Percentiles rank a stretch among this genome's conserved stretches.
These are phyloP conservation scores for Ophiostoma novo-ulmi DNA, from an alignment of 2,329 filamentous ascomycete genomes.

Conservation along the genomic window DNA sequence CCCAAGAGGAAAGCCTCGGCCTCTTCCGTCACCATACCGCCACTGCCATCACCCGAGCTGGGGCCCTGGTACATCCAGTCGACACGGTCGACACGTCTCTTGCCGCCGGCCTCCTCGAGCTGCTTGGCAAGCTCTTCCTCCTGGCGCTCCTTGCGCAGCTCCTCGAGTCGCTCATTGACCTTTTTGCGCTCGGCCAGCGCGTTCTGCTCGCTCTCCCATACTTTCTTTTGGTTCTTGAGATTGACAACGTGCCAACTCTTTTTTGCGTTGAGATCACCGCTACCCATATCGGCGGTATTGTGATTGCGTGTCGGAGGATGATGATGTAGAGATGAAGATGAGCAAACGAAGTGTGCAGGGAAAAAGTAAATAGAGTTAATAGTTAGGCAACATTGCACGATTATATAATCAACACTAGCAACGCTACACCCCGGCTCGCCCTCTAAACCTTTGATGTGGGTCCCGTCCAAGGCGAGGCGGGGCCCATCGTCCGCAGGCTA, in stretches of 20 bases:
- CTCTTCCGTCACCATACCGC: conserved; percentile 70
- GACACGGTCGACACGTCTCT: conserved; percentile 73
- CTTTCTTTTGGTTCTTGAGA: conserved; percentile 81
- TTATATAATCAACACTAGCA: background rate
- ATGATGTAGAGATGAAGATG: background rate
- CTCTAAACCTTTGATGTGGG: background rate
- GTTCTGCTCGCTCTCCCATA: conserved; percentile 87
- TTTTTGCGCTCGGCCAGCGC: conserved; percentile 92
- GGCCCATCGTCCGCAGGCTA: background rate
- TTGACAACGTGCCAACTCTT: conserved; percentile 91
- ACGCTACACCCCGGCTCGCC: background rate
- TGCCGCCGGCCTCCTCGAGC: conserved; percentile 81
- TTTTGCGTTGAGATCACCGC: conserved; percentile 89
- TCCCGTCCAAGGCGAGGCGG: background rate
- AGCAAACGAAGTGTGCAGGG: background rate
- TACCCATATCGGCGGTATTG: conserved; percentile 55
- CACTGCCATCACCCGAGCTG: conserved; percentile 60
- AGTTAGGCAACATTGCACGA: background rate
- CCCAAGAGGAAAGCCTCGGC: conserved; percentile 90
- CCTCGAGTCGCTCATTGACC: conserved; percentile 84
- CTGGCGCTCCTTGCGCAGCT: conserved; percentile 87
- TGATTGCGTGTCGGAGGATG: background rate
- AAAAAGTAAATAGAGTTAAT: background rate
- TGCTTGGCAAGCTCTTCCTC: conserved; percentile 88
- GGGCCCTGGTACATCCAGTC: conserved; percentile 99